Base-by-base conservation (phyloP, 371 early-diverging fungal genomes). In the Mucor piriformis region DNA sequence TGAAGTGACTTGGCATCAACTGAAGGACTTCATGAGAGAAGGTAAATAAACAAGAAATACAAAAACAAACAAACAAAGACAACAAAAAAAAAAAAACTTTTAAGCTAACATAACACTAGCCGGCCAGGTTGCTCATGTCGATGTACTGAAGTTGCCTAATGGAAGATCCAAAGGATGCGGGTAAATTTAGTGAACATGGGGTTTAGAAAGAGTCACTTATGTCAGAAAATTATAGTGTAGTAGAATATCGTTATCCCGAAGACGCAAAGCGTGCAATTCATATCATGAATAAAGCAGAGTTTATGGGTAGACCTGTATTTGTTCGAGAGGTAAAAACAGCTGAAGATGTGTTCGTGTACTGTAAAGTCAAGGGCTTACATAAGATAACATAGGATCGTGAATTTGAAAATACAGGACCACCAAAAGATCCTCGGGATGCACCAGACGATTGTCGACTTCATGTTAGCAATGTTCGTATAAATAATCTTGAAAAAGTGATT, bases 1-100 rank as follows among this genome's bases (percentile, higher is more conserved):
- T 64, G 88, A 87, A 57, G 81, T 81, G 34, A 72, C 73, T 46
- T 81, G 85, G 77, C 73, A 66, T 21, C 77, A 87, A 56, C 72
- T 94, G 55, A 89, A 89, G 66, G 90, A 92, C 55, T 91, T 86
- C 70, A 91, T 92, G 89, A 78, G 88, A 51, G 83, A 90, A 77
- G 87, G 92, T 89, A 72, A n/a, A n/a, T n/a, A n/a, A n/a, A n/a
- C n/a, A n/a, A n/a, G n/a, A n/a, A n/a, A n/a, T n/a, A n/a, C n/a
- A n/a, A 24, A 46, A 24, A 12, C 16, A 60, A 57, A 11, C 11
- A 47, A 47, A 47, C 21, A 20, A 8, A 47, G 4, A 47, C 44
- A 43, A 43, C 15, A 3, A 16, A 25, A 24, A 25, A 24, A 47
- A 8, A 15, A 18, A 27, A 3, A 10, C 13, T 24, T 47, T 47